Percentiles rank a stretch among this genome's conserved stretches.
phyloP scores from a whole-genome alignment of 805 yeast genomes.

The Saturnispora halmiae region DNA sequence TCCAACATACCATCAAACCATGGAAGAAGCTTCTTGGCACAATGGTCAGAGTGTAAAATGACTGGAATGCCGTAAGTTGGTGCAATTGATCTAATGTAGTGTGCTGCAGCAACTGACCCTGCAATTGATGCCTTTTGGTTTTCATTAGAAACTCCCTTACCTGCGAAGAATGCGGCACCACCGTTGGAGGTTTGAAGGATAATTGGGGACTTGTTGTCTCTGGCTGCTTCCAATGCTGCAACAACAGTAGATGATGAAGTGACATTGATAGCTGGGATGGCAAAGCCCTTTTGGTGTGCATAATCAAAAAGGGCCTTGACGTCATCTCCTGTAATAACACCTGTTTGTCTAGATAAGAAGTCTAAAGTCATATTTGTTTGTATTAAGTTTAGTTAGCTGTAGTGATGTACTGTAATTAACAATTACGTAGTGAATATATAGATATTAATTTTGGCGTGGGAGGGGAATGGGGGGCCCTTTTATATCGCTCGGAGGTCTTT shows the following conservation, averaged over 20 bases:
- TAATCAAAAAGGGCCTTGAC: constrained; percentile 79
- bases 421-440: too few species aligned
- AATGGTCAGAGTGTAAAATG: constrained; percentile 94
- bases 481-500: too few species aligned
- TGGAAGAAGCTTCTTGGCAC: constrained; percentile 95
- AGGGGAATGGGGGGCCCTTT: too few species aligned
- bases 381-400: not conserved
- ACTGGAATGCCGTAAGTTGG: constrained; percentile 97
- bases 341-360: constrained; percentile 81
- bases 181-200: constrained; percentile 96
- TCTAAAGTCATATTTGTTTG: constrained; percentile 35
- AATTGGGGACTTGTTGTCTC: constrained; percentile 90
- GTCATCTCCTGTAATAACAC: constrained; percentile 98
- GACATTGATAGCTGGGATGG: constrained; percentile 97
- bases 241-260: constrained; percentile 95
- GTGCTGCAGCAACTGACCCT: constrained; percentile 96
- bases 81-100: constrained; percentile 92
- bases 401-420: not conserved
- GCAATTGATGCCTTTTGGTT: constrained; percentile 91
- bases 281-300: constrained; percentile 88
- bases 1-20: constrained; percentile 98
- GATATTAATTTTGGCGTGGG: too few species aligned
- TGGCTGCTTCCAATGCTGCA: constrained; percentile 96
- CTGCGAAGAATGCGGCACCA: constrained; percentile 99
- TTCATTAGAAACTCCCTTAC: constrained; percentile 94